Evolutionary conservation across 148 eudicot genomes (phyloP), one percentile per base, ranked within the genome.

Genomic region (Cornus suecica): DNA sequence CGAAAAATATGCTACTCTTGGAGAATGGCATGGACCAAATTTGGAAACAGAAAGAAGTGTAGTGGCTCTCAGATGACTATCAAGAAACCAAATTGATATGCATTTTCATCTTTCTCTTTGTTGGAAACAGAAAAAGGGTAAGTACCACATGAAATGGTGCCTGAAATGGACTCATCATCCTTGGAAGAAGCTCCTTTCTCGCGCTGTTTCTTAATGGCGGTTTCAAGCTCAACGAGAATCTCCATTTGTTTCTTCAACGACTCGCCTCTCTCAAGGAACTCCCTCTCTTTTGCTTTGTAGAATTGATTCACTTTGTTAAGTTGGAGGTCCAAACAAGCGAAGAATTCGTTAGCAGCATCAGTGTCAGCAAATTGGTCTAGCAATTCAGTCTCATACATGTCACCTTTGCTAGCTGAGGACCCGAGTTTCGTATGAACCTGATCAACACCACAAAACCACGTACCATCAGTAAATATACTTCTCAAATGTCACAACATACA

Each of bases 291-390:
- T 34, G 69, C 78, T 74, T 66, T 80, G 56, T 84, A 93, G 71
- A 96, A 96, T 37, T 88, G 89, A 66, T 96, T 96, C 89, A 93
- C 99, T 75, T 96, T 96, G 83, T 96, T 91, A 70, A 96, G 97
- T 63, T 96, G 98, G 15, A 65, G 87, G 77, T 96, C 99, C 78
- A 93, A 81, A 66, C 85, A 82, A 0, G 94, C 66, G 58, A 96
- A 93, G 24, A 96, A 96, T 74, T 93, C 98, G 26, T 27, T 73
- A 9, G 97, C 92, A 31, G 88, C 97, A 67, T 93, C 93, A 28
- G 78, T 83, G 73, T 88, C 97, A 28, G 81, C 81, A 64, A 96
- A 88, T 73, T 93, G 93, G 82, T 95, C 97, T 25, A 93, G 82
- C 77, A 95, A 65, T 71, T 93, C 97, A 1, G 99, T 93, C 83